Conservation (phyloP, 1,284 basidiomycete species). For the Puccinia horiana region DNA sequence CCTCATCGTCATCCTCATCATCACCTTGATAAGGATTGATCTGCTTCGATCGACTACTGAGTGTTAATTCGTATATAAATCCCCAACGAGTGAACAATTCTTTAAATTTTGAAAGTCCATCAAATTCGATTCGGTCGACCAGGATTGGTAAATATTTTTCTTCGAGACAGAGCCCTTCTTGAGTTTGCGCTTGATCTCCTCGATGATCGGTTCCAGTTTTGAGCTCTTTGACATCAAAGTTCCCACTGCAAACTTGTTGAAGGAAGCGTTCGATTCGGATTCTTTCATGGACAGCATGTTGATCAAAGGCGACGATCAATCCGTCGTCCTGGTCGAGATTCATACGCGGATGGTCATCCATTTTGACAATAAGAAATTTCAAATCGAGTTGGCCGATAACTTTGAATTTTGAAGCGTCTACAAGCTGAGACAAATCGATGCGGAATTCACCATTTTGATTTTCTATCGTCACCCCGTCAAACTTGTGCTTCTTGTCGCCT, state of each 20-base stretch:
- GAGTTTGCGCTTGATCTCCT: conserved; percentile 57
- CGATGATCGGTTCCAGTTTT: conserved; percentile 51
- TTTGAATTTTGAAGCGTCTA: background rate
- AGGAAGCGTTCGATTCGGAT: conserved; percentile 82
- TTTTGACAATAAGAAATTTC: conserved; percentile 72
- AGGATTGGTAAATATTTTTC: conserved; percentile 62
- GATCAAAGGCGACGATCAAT: conserved; percentile 76
- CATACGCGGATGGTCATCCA: conserved; percentile 52
- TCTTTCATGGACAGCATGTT: conserved; percentile 93
- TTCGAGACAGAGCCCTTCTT: background rate
- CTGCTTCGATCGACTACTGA: background rate
- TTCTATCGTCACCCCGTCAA: conserved; percentile 12
- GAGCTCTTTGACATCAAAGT: conserved; percentile 57
- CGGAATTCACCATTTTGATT: background rate
- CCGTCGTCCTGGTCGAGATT: conserved; percentile 48
- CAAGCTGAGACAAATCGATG: conserved; percentile 17
- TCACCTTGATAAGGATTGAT: background rate
- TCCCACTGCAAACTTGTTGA: conserved; percentile 67
- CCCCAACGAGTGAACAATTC: conserved; percentile 25
- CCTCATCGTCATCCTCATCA: conserved; percentile 21
- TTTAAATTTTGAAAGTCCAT: conserved; percentile 59
- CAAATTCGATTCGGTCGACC: conserved; percentile 66
- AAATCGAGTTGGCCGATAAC: conserved; percentile 79
- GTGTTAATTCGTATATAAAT: conserved; percentile 22
- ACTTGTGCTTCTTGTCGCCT: background rate